Base-by-base conservation (phyloP, 2,329 filamentous ascomycete genomes). In the Fusarium pseudoanthophilum region DNA sequence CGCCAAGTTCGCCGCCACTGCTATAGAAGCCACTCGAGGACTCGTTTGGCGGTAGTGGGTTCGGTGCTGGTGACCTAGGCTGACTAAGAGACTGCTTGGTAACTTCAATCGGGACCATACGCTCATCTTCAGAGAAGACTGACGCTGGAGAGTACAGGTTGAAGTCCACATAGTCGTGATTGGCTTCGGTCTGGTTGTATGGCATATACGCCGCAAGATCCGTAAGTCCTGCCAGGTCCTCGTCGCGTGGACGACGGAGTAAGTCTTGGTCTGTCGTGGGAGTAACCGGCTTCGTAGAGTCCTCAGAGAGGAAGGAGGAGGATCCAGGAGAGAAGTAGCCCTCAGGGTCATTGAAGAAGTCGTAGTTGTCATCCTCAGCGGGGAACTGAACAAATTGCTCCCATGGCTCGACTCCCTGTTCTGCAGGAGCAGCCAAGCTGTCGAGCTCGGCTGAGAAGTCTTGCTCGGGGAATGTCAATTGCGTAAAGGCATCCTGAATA, bases 91-190 rank as follows among this genome's bases (percentile, higher is more conserved):
- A 51, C 55, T 75, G 70, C 62, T 69, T 74, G 26, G 73, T 71
- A 20, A 77, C 60, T 40, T 77, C 75, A 53, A 80, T 75, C 20
- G 79, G 72, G 64, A 79, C 80, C 78, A 83, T 81, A 18, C 74
- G 82, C 49, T 89, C 87, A 66, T 88, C 87, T 63, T 87, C 86
- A 20, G 86, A 81, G 77, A 84, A 84, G 67, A 80, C 83, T 24
- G 86, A 84, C 28, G 81, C 79, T 6, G 87, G 87, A 56, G 87
- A 89, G 81, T 85, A 89, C 21, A 89, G 84, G 76, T 85, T 86
- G 81, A 89, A 89, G 81, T 89, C 87, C 73, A 84, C 80, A 75
- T 89, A 89, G 79, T 86, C 81, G 69, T 76, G 49, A 53, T 70
- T 65, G 60, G 64, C 61, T 64, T 74, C 75, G 34, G 58, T 59